phyloP scores from a whole-genome alignment of 495 filamentous ascomycete species.

The Penicillium desertorum region DNA sequence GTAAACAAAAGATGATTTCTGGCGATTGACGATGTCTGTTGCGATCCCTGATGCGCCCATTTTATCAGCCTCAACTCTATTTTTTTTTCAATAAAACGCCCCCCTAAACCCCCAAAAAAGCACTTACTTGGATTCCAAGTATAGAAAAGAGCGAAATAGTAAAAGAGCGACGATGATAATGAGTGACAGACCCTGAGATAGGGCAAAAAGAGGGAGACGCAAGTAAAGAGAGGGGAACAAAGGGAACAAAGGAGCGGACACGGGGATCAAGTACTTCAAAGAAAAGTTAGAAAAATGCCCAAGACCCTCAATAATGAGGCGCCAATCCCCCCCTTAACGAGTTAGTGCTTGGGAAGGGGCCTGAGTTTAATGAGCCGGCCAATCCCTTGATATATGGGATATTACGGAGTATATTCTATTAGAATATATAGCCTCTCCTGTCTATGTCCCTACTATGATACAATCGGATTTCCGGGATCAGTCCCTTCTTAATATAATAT shows the following conservation, averaged over 20 bases:
- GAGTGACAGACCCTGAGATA: slow-evolving; percentile 23
- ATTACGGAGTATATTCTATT: slow-evolving; percentile 2
- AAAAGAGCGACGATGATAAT: slow-evolving; percentile 12
- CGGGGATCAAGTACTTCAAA: slow-evolving; percentile 26
- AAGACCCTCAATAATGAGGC: slow-evolving; percentile 1
- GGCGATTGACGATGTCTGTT: not conserved
- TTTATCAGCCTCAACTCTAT: slow-evolving; percentile 8
- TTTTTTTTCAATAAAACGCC: not conserved
- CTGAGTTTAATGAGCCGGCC: slow-evolving; percentile 15
- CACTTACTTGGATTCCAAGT: not conserved
- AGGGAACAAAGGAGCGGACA: slow-evolving; percentile 12
- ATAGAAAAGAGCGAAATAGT: slow-evolving; percentile 7
- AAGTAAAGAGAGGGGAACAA: not conserved
- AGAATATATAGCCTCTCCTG: not conserved
- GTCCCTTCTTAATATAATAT: not conserved
- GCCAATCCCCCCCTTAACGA: slow-evolving; percentile 7
- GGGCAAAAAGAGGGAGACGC: slow-evolving; percentile 13
- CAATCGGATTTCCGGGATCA: slow-evolving; percentile 13
- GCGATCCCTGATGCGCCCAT: not conserved
- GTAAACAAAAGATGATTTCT: slow-evolving; percentile 23
- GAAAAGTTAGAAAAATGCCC: not conserved
- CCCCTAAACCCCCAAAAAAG: not conserved
- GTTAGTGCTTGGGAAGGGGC: slow-evolving; percentile 10
- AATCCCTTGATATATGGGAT: slow-evolving; percentile 22
- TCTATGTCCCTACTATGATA: not conserved